Evolutionary conservation across 495 filamentous ascomycete species (phyloP).

Genomic region (Aspergillus bertholletiae): DNA sequence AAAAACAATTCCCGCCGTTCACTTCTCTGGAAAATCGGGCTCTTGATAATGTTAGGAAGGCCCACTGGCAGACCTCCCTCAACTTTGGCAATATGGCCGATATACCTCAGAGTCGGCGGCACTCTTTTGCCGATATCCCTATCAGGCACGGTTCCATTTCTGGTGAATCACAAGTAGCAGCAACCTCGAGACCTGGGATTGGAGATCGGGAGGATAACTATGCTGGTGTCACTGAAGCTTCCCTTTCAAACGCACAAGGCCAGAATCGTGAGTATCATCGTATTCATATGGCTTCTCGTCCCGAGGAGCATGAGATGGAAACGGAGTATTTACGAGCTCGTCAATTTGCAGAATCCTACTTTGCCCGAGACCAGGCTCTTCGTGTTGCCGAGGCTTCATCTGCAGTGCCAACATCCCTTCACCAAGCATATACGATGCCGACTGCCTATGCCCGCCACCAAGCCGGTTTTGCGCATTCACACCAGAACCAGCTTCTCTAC

Average conservation of each 20-base stretch:
- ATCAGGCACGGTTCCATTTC: slow-evolving; percentile 63
- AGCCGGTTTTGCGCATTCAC: slow-evolving; percentile 63
- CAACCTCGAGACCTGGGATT: slow-evolving; percentile 25
- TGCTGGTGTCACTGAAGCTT: slow-evolving; percentile 30
- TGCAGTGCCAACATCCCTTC: slow-evolving; percentile 40
- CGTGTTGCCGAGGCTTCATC: slow-evolving; percentile 37
- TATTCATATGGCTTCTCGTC: slow-evolving; percentile 30
- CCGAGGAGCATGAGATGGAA: slow-evolving; percentile 36
- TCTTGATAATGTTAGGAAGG: slow-evolving; percentile 73
- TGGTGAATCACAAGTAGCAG: slow-evolving; percentile 44
- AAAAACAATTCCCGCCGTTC: slow-evolving; percentile 53
- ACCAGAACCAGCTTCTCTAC: slow-evolving; percentile 79
- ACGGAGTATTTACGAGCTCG: slow-evolving; percentile 42
- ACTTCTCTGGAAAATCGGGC: slow-evolving; percentile 65
- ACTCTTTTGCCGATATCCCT: slow-evolving; percentile 92
- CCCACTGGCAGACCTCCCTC: slow-evolving; percentile 83
- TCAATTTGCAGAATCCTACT: slow-evolving; percentile 48
- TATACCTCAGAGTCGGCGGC: slow-evolving; percentile 80
- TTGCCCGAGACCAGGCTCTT: slow-evolving; percentile 41
- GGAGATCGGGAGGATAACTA: slow-evolving; percentile 39
- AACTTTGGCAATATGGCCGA: slow-evolving; percentile 71
- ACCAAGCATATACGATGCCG: slow-evolving; percentile 51
- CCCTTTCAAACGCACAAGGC: slow-evolving; percentile 28
- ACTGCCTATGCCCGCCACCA: slow-evolving; percentile 49
- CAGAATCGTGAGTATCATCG: slow-evolving; percentile 44